These are phyloP conservation scores for Talaromyces sp. DNA, from an alignment of 2,329 filamentous ascomycete species.

Conservation along the genomic window DNA sequence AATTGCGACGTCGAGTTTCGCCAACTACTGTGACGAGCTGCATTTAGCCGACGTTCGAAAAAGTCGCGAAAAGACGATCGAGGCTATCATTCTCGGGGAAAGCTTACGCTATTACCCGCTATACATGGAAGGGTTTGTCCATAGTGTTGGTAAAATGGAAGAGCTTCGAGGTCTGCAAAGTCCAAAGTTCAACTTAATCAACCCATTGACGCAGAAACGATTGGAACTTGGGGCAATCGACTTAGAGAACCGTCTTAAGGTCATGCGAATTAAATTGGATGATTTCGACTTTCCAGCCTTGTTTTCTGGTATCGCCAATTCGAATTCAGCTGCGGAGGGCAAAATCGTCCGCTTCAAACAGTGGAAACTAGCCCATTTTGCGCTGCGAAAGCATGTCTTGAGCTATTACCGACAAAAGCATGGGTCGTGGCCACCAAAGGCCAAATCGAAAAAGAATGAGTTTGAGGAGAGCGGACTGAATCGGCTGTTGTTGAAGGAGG, in stretches of 20 bases:
- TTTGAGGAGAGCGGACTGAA: slow-evolving; percentile 84
- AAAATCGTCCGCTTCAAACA: slow-evolving; percentile 75
- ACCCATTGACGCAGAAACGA: slow-evolving; percentile 66
- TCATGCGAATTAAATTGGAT: slow-evolving; percentile 67
- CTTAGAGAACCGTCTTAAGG: slow-evolving; percentile 65
- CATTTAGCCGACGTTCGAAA: slow-evolving; percentile 71
- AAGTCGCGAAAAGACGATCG: slow-evolving; percentile 82
- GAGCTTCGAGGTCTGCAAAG: slow-evolving; percentile 65
- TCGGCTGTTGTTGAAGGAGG: slow-evolving; percentile 68
- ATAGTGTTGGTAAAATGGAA: slow-evolving; percentile 79
- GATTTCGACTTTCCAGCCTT: slow-evolving; percentile 88
- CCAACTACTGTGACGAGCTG: slow-evolving; percentile 67
- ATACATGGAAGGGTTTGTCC: slow-evolving; percentile 87
- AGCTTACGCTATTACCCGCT: slow-evolving; percentile 73
- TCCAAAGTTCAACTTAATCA: slow-evolving; percentile 66
- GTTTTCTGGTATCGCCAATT: slow-evolving; percentile 82
- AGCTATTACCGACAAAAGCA: slow-evolving; percentile 64
- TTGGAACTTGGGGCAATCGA: slow-evolving; percentile 78
- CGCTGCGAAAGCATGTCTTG: slow-evolving; percentile 68
- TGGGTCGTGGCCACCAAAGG: slow-evolving; percentile 85
- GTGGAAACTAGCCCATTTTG: slow-evolving; percentile 71
- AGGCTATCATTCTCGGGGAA: slow-evolving; percentile 84
- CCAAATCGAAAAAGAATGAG: slow-evolving; percentile 83
- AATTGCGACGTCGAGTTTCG: slow-evolving; percentile 48
- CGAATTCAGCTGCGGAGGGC: slow-evolving; percentile 69